Conservation (phyloP, 345 rosid species). For the Bruguiera parviflora region DNA sequence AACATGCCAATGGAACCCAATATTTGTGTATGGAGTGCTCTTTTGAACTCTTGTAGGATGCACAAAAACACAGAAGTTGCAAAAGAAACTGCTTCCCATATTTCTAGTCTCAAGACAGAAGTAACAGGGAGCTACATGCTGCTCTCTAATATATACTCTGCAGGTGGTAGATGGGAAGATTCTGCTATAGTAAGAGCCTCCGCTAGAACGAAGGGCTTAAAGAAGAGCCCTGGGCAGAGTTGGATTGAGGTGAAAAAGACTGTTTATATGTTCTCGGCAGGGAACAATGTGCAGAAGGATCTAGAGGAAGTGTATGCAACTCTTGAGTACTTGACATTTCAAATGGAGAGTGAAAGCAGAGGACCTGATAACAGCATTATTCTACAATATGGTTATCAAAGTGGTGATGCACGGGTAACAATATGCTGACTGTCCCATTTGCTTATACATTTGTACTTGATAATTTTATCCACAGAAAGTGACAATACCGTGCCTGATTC, state of each 20-base stretch:
- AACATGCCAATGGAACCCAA: slow-evolving; percentile 62
- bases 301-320: slow-evolving; percentile 20
- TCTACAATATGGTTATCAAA: not conserved
- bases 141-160: slow-evolving; percentile 65
- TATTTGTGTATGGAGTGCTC: slow-evolving; percentile 63
- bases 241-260: slow-evolving; percentile 57
- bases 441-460: too few relatives aligned
- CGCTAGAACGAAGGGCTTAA: slow-evolving; percentile 60
- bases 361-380: not conserved
- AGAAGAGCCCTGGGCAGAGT: slow-evolving; percentile 69
- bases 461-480: too few relatives aligned
- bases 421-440: not conserved
- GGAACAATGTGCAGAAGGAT: slow-evolving; percentile 23
- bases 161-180: slow-evolving; percentile 63
- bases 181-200: slow-evolving; percentile 58
- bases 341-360: slow-evolving; percentile 26
- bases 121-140: slow-evolving; percentile 54
- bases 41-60: slow-evolving; percentile 66
- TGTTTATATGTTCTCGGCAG: slow-evolving; percentile 49
- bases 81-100: slow-evolving; percentile 37
- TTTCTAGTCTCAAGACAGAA: slow-evolving; percentile 35
- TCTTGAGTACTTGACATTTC: slow-evolving; percentile 35
- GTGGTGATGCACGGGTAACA: not conserved
- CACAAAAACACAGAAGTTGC: slow-evolving; percentile 50
- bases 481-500: too few relatives aligned